Base-by-base conservation (phyloP, 257 asterid species). In the Fraxinus cuspidata region DNA sequence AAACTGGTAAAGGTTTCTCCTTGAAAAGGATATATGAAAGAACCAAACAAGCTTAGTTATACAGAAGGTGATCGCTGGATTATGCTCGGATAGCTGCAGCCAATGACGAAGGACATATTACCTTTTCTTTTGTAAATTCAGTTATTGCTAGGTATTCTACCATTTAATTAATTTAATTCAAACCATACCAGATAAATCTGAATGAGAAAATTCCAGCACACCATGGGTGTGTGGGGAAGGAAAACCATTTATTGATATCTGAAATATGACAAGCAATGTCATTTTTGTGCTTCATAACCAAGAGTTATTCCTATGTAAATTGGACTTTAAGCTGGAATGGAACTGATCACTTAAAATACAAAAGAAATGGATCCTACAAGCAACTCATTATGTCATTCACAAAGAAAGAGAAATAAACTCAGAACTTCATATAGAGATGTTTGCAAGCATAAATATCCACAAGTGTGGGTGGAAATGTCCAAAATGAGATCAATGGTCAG, bases 1-100 rank as follows among this genome's bases (percentile, higher is more conserved):
- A 73, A 51, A 29, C 37, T 63, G 19, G 77, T 19, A 56, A 78
- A 66, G n/a, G 38, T 29, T 64, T 29, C 27, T n/a, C 6, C 73
- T 15, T 5, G 74, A 47, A 73, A 49, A 67, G 23, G 31, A 16
- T 4, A 25, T 42, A 3, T 6, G 5, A 70, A 49, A 19, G 28
- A 56, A 77, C 5, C 29, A 70, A 53, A 49, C n/a, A 23, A 65
- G 31, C 18, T 68, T 28, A 25, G 51, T 47, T 42, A 13, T 13
- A 47, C n/a, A 47, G 56, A 47, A 47, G 18, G 7, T 4, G 35
- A 72, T 63, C 73, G 40, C 73, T 44, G 34, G 56, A 49, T 5
- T 23, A 53, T 37, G 25, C 21, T 71, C 27, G 67, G 51, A 23
- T 31, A 66, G 44, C 51, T n/a, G 73, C 58, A 35, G 40, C 44